Percentiles rank a stretch among this genome's conserved stretches.
Conservation (phyloP, 495 filamentous ascomycete species). For the Neurospora sp. region DNA sequence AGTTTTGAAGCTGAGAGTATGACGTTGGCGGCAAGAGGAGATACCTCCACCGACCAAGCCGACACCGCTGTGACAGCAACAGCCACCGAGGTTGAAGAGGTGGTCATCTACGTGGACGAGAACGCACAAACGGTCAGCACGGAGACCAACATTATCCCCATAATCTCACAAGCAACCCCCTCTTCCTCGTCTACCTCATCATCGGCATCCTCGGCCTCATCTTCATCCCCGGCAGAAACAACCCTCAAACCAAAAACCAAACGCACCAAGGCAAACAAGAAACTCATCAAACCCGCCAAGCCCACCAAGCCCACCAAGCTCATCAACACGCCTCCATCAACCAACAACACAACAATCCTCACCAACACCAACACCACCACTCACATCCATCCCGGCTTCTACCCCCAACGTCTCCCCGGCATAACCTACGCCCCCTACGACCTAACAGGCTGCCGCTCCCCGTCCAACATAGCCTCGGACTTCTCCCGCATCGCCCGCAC, state of each 20-base stretch:
- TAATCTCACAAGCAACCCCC: neutral
- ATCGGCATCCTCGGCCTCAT: neutral
- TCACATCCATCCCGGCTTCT: neutral
- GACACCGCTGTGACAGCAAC: neutral
- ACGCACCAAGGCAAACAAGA: neutral
- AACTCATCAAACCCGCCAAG: neutral
- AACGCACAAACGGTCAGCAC: neutral
- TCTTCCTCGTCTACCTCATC: neutral
- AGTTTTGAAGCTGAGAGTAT: neutral
- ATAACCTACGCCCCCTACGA: slow-evolving; percentile 72
- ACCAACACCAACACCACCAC: neutral
- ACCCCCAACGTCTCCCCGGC: slow-evolving; percentile 32
- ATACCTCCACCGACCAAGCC: neutral
- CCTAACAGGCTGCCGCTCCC: slow-evolving; percentile 56
- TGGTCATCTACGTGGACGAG: neutral
- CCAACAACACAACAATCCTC: neutral
- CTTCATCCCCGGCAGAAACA: neutral
- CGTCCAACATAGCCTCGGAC: slow-evolving; percentile 51
- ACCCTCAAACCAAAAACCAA: neutral
- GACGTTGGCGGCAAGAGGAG: neutral
- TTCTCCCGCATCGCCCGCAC: slow-evolving; percentile 35
- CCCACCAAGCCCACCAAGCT: neutral
- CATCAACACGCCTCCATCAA: neutral
- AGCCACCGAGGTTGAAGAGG: neutral
- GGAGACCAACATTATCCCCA: neutral